Conservation (phyloP, 495 filamentous ascomycete genomes). For the Choiromyces venosus region DNA sequence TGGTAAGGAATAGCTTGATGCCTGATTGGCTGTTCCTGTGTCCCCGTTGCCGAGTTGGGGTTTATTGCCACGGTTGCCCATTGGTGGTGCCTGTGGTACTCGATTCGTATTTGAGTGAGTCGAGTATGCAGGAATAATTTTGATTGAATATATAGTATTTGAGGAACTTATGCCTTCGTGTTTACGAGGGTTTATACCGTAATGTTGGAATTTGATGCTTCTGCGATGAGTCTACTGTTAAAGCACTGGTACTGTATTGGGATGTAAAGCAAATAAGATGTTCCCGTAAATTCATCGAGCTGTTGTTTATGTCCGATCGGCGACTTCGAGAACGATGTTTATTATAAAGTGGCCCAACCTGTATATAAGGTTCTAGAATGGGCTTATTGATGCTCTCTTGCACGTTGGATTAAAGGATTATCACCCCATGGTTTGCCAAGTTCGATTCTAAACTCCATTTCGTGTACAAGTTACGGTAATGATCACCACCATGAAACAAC, state of each 20-base stretch:
- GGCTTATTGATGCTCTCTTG: not conserved
- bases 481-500: not conserved
- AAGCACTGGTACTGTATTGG: not conserved
- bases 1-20: not conserved
- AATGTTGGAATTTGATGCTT: not conserved
- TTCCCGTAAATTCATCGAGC: not conserved
- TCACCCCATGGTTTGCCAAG: not conserved
- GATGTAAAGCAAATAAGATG: not conserved
- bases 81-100: not conserved
- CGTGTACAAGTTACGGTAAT: no score
- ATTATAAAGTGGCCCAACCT: not conserved
- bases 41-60: not conserved
- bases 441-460: not conserved
- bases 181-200: not conserved
- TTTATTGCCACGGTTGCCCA: no score
- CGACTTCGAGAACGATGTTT: not conserved
- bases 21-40: not conserved
- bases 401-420: not conserved
- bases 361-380: not conserved
- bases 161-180: not conserved
- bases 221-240: not conserved
- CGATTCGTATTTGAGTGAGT: not conserved
- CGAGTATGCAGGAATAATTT: not conserved
- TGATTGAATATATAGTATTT: not conserved
- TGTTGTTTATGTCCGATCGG: not conserved